Evolutionary conservation across 495 filamentous ascomycete genomes (phyloP), one percentile per base, ranked within the genome.

Genomic region (Penicillium canariense): DNA sequence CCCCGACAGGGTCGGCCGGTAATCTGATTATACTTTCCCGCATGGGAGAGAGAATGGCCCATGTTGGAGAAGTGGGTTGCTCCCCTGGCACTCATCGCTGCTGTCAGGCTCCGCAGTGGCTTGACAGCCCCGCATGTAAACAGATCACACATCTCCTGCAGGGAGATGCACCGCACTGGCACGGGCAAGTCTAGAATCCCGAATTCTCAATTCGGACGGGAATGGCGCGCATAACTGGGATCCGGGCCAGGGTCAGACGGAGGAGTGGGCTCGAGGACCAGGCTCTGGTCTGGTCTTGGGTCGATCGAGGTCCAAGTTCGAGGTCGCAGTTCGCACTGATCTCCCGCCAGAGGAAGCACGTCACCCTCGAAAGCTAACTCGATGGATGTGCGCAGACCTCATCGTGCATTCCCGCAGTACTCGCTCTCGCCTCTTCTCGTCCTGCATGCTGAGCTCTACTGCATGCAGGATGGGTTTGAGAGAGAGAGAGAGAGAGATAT

Each of bases 41-140:
- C 46, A 48, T 17, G 22, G 46, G 46, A 48, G 28, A 15, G 12
- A 22, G 31, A 32, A 32, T 20, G n/a, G 22, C 25, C 42, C 23
- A 28, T 20, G 9, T 48, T 48, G 31, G 46, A 35, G 28, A 35
- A 48, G 46, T 48, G 46, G 46, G 46, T 48, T 48, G 17, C 27
- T 28, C 31, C 46, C 46, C 46, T 48, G 46, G 46, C n/a, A n/a
- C 46, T 32, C 28, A 17, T 34, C 22, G 31, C 48, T 27, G 48
- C 39, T 31, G 40, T 32, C 35, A 36, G 54, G 57, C 60, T 63
- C 63, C 63, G 63, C 63, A 61, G 63, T 67, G 63, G 63, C 63
- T 62, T 67, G 63, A 61, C 55, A 60, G 58, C 63, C 63, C 61
- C 63, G 61, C 61, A 59, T 31, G 36, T 60, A 32, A 63, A 59